Base-by-base conservation (phyloP, 2,329 filamentous ascomycete species). In the Aspergillus novoparasiticus region DNA sequence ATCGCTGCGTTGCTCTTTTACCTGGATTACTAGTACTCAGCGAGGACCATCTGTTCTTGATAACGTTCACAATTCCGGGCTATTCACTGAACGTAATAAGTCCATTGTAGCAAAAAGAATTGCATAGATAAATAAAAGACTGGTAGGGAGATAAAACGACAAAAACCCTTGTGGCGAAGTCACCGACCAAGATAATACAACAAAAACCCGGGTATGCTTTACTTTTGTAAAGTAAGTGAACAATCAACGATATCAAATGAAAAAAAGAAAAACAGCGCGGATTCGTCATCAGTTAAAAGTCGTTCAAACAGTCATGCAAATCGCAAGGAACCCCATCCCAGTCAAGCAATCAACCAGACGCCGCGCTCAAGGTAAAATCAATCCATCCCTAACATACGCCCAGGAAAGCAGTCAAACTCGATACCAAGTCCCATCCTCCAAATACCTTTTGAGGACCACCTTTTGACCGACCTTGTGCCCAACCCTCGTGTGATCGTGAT, bases 401-500 rank as follows among this genome's bases (percentile, higher is more conserved):
- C 55, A 39, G 34, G 45, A 54, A 60, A 62, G 41, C 56, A 55
- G 56, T 32, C 48, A 61, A 57, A 61, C 16, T 28, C 58, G 53
- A 61, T 23, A n/a, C 26, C 32, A 36, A 54, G 30, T 54, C 58
- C 48, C 58, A 51, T 50, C 34, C 58, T 36, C 23, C 48, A 23
- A 14, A 34, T 41, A 34, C 36, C 59, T 23, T 54, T 26, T 43
- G 28, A 51, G 41, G 26, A 32, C 58, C 43, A 36, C 43, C 45
- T 50, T 39, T 57, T 48, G 48, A 51, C 46, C 55, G 59, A 46
- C 43, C 32, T 57, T 58, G 55, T 58, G 43, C 59, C 54, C 54
- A 51, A 58, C 43, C 55, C 30, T 63, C 56, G 64, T 57, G 58
- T 63, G 64, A 63, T 65, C 64, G 51, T 65, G 43, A 65, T 45